Evolutionary conservation across 768 basidiomycete genomes (phyloP).

Genomic region (Lentinula edodes): DNA sequence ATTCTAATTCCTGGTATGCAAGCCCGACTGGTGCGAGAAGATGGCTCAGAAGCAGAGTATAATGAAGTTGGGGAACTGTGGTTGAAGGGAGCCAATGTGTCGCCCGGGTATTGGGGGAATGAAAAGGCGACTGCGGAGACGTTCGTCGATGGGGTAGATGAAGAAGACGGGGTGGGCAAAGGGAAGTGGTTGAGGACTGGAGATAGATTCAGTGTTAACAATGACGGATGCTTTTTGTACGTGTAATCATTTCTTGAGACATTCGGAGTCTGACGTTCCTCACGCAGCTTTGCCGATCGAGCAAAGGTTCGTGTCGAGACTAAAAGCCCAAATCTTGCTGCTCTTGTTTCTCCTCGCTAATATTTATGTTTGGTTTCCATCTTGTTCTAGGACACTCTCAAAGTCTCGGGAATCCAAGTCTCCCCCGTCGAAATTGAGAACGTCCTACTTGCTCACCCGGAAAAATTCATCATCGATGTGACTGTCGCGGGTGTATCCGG

Average conservation of each 20-base stretch:
- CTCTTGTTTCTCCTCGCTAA: too few species aligned
- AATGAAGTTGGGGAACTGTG: conserved; percentile 67
- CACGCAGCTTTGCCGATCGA: conserved; percentile 62
- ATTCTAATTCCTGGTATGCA: conserved; percentile 60
- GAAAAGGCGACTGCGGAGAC: conserved; percentile 59
- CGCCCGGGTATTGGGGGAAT: conserved; percentile 71
- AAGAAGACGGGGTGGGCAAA: background rate
- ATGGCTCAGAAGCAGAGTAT: conserved; percentile 46
- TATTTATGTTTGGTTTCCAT: background rate
- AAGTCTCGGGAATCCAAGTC: conserved; percentile 75
- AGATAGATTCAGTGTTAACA: conserved; percentile 60
- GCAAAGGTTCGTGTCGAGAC: conserved; percentile 45
- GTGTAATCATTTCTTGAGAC: conserved; percentile 17
- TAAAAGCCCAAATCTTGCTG: background rate
- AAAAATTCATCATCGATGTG: conserved; percentile 55
- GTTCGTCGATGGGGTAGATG: conserved; percentile 45
- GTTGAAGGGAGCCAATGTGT: conserved; percentile 49
- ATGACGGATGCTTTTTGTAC: conserved; percentile 61
- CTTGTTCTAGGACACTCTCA: conserved; percentile 59
- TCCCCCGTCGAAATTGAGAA: conserved; percentile 78
- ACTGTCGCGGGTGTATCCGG: conserved; percentile 72
- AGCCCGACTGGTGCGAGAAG: conserved; percentile 54
- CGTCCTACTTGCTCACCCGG: conserved; percentile 55
- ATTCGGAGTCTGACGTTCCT: background rate
- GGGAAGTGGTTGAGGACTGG: conserved; percentile 66